Evolutionary conservation across 2,329 filamentous ascomycete species (phyloP), one percentile per base, ranked within the genome.

Genomic region (Trichoderma breve): DNA sequence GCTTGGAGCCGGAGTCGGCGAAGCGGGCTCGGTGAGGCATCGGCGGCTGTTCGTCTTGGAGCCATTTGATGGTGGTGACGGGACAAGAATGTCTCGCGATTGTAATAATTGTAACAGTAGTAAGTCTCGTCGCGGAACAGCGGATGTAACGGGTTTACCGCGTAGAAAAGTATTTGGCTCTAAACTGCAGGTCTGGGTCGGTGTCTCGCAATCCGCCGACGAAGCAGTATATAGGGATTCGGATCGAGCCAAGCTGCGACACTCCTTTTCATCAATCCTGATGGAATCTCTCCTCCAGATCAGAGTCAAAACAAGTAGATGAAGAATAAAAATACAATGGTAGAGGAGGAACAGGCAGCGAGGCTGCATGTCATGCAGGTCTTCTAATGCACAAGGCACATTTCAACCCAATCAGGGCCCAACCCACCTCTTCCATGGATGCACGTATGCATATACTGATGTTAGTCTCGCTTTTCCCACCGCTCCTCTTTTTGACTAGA

Each of bases 351-450:
- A 28, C 5, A 30, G 53, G n/a, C 53, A 47, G 26, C 64, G 60
- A 60, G 53, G 65, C 65, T 70, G 67, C 39, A 61, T 70, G 43
- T 12, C 57, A 36, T 70, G 39, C 67, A 63, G 57, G 36, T 14
- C 39, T 58, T 60, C 57, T 62, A 39, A 70, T 62, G 43, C 67
- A 68, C 26, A 68, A 70, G 53, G 43, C 67, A 60, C 53, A 68
- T 68, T 68, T 68, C 65, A 60, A 68, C 65, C 65, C 65, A 60
- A 68, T 68, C 32, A 57, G 65, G 65, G 65, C 65, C 65, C 28
- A 68, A 68, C 30, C 65, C 55, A 43, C 53, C 65, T 60, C 43
- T 60, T 39, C 32, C 11, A 26, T 18, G 21, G 26, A 26, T 61
- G 34, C 57, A 55, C 18, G 32, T 14, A 53, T 26, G 32, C 12